phyloP scores from a whole-genome alignment of 495 filamentous ascomycete species.

The Aspergillus sparsus region DNA sequence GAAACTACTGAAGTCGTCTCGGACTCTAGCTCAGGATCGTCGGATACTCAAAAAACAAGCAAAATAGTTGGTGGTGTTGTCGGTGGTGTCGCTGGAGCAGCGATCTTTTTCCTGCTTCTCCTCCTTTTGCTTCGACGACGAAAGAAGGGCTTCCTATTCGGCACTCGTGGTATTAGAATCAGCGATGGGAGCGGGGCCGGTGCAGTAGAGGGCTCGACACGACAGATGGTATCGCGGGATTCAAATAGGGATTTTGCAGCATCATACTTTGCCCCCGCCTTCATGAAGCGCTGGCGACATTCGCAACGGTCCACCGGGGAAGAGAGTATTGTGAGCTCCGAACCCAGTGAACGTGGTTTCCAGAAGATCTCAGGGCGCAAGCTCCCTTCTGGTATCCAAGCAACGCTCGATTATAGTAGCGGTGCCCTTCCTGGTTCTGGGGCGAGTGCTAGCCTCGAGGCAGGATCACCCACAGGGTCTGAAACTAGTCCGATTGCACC shows the following conservation, averaged over 20 bases:
- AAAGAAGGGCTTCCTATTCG: conserved; percentile 24
- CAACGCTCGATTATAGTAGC: conserved; percentile 64
- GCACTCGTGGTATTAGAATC: conserved; percentile 30
- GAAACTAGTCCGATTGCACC: conserved; percentile 28
- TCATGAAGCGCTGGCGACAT: conserved; percentile 45
- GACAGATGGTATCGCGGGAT: conserved; percentile 51
- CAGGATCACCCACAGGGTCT: conserved; percentile 26
- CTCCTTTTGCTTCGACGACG: conserved; percentile 54
- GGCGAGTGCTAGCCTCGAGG: conserved; percentile 31
- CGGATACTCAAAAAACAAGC: conserved; percentile 28
- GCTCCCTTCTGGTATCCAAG: conserved; percentile 66
- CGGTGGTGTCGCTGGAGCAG: conserved; percentile 62
- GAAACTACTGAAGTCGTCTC: not conserved
- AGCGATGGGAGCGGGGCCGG: conserved; percentile 15
- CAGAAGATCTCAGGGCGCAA: conserved; percentile 71
- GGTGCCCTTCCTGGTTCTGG: conserved; percentile 21
- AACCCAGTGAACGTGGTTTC: conserved; percentile 54
- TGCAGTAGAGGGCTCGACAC: conserved; percentile 16
- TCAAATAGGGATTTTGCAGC: conserved; percentile 58
- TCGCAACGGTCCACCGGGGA: conserved; percentile 45
- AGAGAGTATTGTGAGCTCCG: conserved; percentile 40
- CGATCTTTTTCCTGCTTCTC: conserved; percentile 54
- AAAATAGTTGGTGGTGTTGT: conserved; percentile 65
- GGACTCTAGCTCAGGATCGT: conserved; percentile 1
- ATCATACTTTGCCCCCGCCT: conserved; percentile 49